Evolutionary conservation across 345 rosid species (phyloP), one percentile per base, ranked within the genome.

Genomic region (Camelina sativa): DNA sequence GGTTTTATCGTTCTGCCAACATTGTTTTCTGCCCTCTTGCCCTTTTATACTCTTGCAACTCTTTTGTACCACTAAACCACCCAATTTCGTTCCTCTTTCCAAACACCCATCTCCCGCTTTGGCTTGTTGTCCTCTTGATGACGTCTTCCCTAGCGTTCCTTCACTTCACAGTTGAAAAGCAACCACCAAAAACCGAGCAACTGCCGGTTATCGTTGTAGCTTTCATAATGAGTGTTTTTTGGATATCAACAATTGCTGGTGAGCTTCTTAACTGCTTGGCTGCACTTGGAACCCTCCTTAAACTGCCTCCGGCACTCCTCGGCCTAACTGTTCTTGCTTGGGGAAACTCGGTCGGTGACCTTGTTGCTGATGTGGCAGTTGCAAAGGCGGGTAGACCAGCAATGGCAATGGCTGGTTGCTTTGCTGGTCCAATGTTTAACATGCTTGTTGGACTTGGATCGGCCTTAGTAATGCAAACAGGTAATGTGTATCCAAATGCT

Each of bases 381-480:
- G 99, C 99, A 65, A 95, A 86, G 84, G 97, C 99, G 1, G 99
- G 99, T 30, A 89, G 93, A 67, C 99, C 99, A 46, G 91, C 92
- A 32, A 91, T 95, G 99, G 99, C 99, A 15, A 95, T 95, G 97
- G 97, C 99, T n/a, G 97, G 99, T 30, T 95, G 99, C 82, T 95
- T 95, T 51, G 97, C 97, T 0, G 93, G 99, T 46, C 99, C 97
- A 2, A 91, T 95, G 99, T 95, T 95, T 72, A 95, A 95, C 79
- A 95, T 95, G 99, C 96, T 92, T 64, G 92, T 92, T 40, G 99
- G 99, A 48, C 96, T 95, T 15, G 99, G 97, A 73, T 66, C 84
- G 0, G 97, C 97, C 53, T 78, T 86, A 77, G 96, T 85, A 56
- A 85, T 89, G 66, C 90, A 92, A 78, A 95, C 97, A 4, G 83